Percentiles rank a stretch among this genome's conserved stretches.
phyloP scores from a whole-genome alignment of 2,329 filamentous ascomycete genomes.

The Samsoniella hepiali region DNA sequence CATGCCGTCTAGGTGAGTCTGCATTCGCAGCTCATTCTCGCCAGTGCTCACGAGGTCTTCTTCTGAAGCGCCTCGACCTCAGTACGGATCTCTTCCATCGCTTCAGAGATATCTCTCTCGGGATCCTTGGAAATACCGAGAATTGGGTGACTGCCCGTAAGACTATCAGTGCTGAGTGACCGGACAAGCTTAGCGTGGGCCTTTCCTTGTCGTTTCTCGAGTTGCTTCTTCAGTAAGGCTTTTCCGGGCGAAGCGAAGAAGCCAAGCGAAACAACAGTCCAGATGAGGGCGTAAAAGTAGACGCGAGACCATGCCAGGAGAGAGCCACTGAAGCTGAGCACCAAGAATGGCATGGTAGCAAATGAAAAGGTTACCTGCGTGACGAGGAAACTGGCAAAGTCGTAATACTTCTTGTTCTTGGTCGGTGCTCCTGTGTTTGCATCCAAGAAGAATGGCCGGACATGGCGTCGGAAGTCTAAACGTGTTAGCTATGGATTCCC shows the following conservation, averaged over 20 bases:
- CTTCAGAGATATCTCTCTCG: slow-evolving; percentile 71
- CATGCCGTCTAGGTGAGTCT: neutral
- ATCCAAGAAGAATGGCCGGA: slow-evolving; percentile 90
- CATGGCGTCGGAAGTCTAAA: slow-evolving; percentile 78
- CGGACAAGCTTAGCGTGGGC: slow-evolving; percentile 46
- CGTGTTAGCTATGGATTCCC: slow-evolving; percentile 8
- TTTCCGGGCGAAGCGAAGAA: slow-evolving; percentile 83
- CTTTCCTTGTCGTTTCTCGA: slow-evolving; percentile 55
- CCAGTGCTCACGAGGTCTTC: slow-evolving; percentile 10
- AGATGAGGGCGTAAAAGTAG: slow-evolving; percentile 81
- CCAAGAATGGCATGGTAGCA: slow-evolving; percentile 76
- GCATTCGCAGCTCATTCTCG: neutral
- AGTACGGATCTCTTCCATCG: slow-evolving; percentile 67
- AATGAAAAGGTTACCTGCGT: slow-evolving; percentile 86
- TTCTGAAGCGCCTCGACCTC: slow-evolving; percentile 59
- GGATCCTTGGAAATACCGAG: slow-evolving; percentile 78
- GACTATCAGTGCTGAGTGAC: slow-evolving; percentile 55
- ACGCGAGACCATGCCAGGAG: slow-evolving; percentile 77
- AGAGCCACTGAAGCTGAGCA: slow-evolving; percentile 70
- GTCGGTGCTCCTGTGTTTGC: slow-evolving; percentile 67
- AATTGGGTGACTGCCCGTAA: slow-evolving; percentile 57
- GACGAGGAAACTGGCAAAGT: slow-evolving; percentile 67
- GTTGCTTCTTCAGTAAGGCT: slow-evolving; percentile 48
- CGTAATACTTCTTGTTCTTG: slow-evolving; percentile 79
- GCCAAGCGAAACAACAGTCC: slow-evolving; percentile 59